These are phyloP conservation scores for Fusarium robinianum DNA, from an alignment of 2,329 filamentous ascomycete genomes.

Conservation along the genomic window DNA sequence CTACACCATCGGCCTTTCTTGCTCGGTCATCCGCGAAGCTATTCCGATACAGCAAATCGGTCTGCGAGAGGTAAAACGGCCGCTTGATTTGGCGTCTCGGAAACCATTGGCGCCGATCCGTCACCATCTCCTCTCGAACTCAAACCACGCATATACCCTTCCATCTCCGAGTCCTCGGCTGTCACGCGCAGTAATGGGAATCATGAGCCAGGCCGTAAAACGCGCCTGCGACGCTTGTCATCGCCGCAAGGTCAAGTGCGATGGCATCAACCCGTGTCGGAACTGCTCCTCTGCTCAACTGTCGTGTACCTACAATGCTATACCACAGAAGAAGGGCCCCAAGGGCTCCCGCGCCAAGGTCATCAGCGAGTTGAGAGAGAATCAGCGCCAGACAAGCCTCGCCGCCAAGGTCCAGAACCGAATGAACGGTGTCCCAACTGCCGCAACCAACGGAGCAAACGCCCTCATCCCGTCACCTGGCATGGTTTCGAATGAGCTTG, in stretches of 20 bases:
- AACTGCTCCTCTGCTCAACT: conserved; percentile 71
- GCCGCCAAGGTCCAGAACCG: conserved; percentile 65
- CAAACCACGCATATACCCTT: conserved; percentile 8
- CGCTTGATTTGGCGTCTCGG: conserved; percentile 6
- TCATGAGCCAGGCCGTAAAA: conserved; percentile 57
- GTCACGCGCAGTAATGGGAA: conserved; percentile 16
- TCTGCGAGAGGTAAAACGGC: no score
- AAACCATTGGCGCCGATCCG: conserved; percentile 8
- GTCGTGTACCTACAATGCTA: conserved; percentile 73
- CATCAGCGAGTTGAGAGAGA: conserved; percentile 73
- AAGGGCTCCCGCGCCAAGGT: conserved; percentile 77
- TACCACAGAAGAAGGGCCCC: conserved; percentile 76
- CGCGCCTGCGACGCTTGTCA: conserved; percentile 75
- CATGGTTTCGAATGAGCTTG: conserved; percentile 63
- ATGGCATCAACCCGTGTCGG: conserved; percentile 70
- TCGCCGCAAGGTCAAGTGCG: conserved; percentile 75
- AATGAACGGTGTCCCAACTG: conserved; percentile 58
- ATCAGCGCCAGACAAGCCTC: conserved; percentile 67
- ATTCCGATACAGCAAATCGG: no score
- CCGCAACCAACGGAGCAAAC: conserved; percentile 52
- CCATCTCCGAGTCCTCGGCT: conserved; percentile 11
- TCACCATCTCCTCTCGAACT: conserved; percentile 17
- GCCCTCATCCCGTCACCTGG: conserved; percentile 60
- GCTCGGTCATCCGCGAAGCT: no score
- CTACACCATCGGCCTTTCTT: conserved; percentile 24